Evolutionary conservation across 108 stramenopile species (phyloP), one percentile per base, ranked within the genome.

Genomic region (Cyclostephanos tholiformis): DNA sequence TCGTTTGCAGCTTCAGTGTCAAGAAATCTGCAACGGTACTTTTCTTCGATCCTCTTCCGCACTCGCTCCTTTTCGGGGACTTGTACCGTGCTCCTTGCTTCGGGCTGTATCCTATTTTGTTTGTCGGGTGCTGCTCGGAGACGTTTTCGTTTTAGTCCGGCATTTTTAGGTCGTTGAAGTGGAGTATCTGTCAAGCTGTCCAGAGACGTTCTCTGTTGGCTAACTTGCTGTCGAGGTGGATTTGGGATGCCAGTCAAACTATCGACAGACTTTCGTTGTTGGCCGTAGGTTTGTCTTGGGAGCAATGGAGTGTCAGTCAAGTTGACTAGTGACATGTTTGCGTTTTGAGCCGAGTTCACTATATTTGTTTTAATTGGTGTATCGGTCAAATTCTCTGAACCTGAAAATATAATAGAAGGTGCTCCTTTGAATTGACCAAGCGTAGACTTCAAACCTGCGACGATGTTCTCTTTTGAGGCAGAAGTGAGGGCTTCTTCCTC

Each of bases 1-100:
- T 84, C 71, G 36, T 67, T 51, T n/a, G 84, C 87, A n/a, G 86
- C 91, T 61, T 91, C 91, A 2, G 77, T 69, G 48, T 92, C 94
- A 23, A 84, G 30, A 60, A 81, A 84, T 69, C 44, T 56, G 48
- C 82, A 76, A 17, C 58, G 43, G 29, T 71, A 71, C 41, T 79
- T 85, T 43, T 72, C 62, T 36, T 72, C 56, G 0, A 77, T 67
- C 61, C 53, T 63, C 55, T 72, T 49, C 25, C 80, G 77, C 13
- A 78, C 58, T 57, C 58, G 49, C 12, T 81, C 72, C 68, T 72
- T 69, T 39, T 51, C 48, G 32, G 60, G 55, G 22, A 56, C 16
- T 36, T 49, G 41, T 22, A 65, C 52, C 25, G n/a, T 38, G 30
- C 17, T 30, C 23, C 26, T 35, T 63, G 26, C 32, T 74, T 63